A percentile compares a stretch with the other conserved stretches of the same genome.
Conservation (phyloP, 116 monocot genomes). For the Trichopus zeylanicus region DNA sequence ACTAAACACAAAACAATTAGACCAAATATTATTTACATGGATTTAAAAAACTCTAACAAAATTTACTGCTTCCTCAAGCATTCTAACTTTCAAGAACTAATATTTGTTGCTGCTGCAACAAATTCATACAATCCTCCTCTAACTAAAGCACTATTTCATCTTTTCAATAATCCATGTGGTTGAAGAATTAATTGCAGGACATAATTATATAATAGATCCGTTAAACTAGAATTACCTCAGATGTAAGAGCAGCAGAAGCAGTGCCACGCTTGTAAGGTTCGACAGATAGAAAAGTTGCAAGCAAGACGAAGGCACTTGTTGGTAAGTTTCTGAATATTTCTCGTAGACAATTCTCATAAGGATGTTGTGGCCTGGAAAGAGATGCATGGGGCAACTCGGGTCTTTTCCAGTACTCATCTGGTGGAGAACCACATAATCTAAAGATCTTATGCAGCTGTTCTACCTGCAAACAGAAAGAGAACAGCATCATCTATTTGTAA, state of each 20-base stretch:
- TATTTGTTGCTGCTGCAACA: too few species aligned
- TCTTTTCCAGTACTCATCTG: conserved; percentile 48
- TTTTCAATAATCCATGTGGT: neutral
- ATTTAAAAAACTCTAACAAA: too few species aligned
- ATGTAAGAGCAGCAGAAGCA: conserved; percentile 38
- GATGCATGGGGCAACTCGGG: conserved; percentile 29
- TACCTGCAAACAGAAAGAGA: conserved; percentile 10
- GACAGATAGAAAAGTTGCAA: conserved; percentile 34
- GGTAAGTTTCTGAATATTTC: conserved; percentile 25
- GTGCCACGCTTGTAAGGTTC: conserved; percentile 44
- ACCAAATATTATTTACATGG: too few species aligned
- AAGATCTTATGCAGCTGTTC: conserved; percentile 63
- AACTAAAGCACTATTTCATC: too few species aligned
- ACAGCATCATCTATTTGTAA: neutral
- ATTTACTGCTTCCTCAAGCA: neutral
- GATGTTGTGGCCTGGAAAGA: conserved; percentile 37
- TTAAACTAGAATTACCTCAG: conserved; percentile 55
- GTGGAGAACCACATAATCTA: conserved; percentile 58
- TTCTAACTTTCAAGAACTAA: neutral
- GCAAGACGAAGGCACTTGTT: conserved; percentile 25
- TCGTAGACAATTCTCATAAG: conserved; percentile 25
- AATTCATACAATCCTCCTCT: too few species aligned
- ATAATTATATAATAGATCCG: too few species aligned
- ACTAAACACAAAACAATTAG: too few species aligned
- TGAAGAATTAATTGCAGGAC: too few species aligned